These are phyloP conservation scores for Scedosporium apiospermum DNA, from an alignment of 2,329 filamentous ascomycete genomes.

Conservation along the genomic window DNA sequence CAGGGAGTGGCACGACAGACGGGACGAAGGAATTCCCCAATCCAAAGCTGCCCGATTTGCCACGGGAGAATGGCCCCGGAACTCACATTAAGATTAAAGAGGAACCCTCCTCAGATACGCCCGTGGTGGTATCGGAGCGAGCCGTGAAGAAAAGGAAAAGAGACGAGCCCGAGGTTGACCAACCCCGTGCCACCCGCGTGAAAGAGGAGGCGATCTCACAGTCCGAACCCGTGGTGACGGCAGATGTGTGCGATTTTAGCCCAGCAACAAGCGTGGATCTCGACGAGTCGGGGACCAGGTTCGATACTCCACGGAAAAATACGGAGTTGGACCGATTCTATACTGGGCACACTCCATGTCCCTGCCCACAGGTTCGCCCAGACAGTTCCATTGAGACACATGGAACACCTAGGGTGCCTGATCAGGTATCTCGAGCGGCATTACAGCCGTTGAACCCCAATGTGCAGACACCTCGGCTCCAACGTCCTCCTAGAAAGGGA, in stretches of 20 bases:
- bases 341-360: background rate
- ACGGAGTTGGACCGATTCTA: background rate
- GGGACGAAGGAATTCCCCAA: background rate
- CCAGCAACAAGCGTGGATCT: conserved; percentile 53
- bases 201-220: conserved; percentile 29
- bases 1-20: conserved; percentile 17
- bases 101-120: conserved; percentile 45
- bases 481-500: conserved; percentile 13
- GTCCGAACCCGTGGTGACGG: conserved; percentile 9
- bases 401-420: background rate
- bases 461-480: background rate
- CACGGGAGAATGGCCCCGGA: background rate
- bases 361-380: background rate
- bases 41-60: background rate
- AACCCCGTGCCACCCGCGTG: conserved; percentile 21
- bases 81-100: conserved; percentile 26
- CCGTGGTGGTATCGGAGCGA: conserved; percentile 41
- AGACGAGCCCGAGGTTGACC: conserved; percentile 14
- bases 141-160: conserved; percentile 37
- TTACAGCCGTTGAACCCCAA: conserved; percentile 1
- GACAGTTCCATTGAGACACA: background rate
- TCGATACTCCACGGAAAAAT: conserved; percentile 1
- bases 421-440: background rate
- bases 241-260: conserved; percentile 16
- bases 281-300: conserved; percentile 14